Evolutionary conservation across 1,139 yeast species (phyloP), one percentile per base, ranked within the genome.

Genomic region (Hansenula sp.): DNA sequence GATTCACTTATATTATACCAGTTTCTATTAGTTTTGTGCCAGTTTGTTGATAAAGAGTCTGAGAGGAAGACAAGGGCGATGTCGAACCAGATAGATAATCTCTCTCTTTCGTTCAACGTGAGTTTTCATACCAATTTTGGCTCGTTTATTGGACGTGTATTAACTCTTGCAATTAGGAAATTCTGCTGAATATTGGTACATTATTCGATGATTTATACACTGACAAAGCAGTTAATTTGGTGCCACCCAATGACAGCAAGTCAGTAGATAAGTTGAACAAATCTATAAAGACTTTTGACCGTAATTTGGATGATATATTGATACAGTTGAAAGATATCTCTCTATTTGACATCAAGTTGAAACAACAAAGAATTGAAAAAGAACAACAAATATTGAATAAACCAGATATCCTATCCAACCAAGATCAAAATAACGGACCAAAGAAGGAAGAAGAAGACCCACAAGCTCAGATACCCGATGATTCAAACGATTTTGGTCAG

Each of bases 271-370:
- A 50, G 21, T 52, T 67, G 18, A 51, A 59, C 16, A 39, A 42
- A 2, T 64, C 68, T 18, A 60, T 64, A 4, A 54, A 53, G 27
- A 46, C 45, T 2, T 67, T 66, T 47, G 65, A 66, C 45, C 55
- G 52, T 8, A 47, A 48, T 8, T 40, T 58, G 18, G 59, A 58
- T 35, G 38, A 45, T 8, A 19, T 57, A 19, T 32, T 47, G 17
- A 45, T 57, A n/a, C 61, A 57, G 32, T 46, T 57, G n/a, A 51
- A 49, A 17, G 58, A 55, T 27, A 45, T 58, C 3, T 40, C 50
- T 2, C 15, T 55, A 16, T 51, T 55, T 24, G 47, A 54, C 33
- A 17, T 40, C 9, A 54, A 49, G 31, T 36, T 57, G 1, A 49
- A 51, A 35, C 46, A 49, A 27, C 43, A 50, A 21, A 49, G 41